Conservation (phyloP, 345 rosid species). For the Streptanthus diversifolius region DNA sequence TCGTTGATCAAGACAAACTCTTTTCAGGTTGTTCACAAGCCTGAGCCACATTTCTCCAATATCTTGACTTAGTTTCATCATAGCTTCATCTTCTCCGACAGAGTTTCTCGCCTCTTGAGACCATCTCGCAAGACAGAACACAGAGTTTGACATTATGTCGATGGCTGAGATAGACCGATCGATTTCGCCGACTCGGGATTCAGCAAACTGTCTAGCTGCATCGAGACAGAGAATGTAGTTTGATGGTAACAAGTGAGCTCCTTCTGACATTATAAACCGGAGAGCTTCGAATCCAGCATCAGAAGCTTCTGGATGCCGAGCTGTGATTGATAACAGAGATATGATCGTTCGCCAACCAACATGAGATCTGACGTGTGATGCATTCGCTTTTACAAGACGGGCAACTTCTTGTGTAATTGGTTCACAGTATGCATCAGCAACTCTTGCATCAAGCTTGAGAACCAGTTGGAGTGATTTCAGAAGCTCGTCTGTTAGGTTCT, state of each 20-base stretch:
- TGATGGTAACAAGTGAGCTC: constrained; percentile 55
- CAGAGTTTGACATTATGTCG: constrained; percentile 65
- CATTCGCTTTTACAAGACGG: constrained; percentile 67
- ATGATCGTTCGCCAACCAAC: constrained; percentile 65
- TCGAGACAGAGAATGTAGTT: constrained; percentile 64
- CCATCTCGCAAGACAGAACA: constrained; percentile 66
- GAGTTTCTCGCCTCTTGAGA: constrained; percentile 50
- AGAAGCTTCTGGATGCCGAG: constrained; percentile 80
- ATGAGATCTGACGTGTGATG: constrained; percentile 61
- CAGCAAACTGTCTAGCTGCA: constrained; percentile 82
- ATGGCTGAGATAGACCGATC: constrained; percentile 55
- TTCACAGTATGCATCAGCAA: constrained; percentile 76
- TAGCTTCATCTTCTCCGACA: constrained; percentile 46
- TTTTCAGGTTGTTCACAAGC: constrained; percentile 54
- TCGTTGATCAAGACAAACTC: constrained; percentile 57
- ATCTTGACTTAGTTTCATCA: constrained; percentile 46
- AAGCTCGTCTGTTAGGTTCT: constrained; percentile 67
- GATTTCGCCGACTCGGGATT: constrained; percentile 57
- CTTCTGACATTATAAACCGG: constrained; percentile 61
- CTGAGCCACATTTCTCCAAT: constrained; percentile 80
- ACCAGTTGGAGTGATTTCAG: constrained; percentile 66
- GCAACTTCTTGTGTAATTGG: constrained; percentile 70
- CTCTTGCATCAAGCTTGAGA: constrained; percentile 71
- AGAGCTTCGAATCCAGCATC: constrained; percentile 63
- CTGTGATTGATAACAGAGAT: constrained; percentile 63